Percentiles rank a stretch among this genome's conserved stretches.
Evolutionary conservation across 768 basidiomycete species (phyloP).

Genomic region (Rhizopogon salebrosus): DNA sequence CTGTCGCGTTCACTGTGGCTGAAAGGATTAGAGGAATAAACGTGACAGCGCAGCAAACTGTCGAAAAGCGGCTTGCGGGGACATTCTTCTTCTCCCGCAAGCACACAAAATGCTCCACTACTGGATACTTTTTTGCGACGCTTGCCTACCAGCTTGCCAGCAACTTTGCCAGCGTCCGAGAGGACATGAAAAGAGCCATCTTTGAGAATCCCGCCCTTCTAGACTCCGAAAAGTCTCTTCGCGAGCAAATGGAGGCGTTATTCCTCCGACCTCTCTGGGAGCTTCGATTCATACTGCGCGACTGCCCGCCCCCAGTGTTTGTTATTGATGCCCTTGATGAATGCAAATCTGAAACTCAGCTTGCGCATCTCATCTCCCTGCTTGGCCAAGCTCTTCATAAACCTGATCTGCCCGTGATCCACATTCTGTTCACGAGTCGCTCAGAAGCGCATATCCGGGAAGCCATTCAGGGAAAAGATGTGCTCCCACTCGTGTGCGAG

Average conservation of each 20-base stretch:
- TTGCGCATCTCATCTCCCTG: too few relatives aligned
- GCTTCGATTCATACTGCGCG: not conserved
- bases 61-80: too few relatives aligned
- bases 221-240: not conserved
- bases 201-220: not conserved
- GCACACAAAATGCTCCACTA: not conserved
- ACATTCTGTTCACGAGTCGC: too few relatives aligned
- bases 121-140: not conserved
- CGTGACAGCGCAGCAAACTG: not conserved
- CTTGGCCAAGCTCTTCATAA: too few relatives aligned
- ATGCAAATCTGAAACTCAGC: too few relatives aligned
- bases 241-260: not conserved
- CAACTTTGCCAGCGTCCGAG: not conserved
- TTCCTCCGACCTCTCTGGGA: not conserved
- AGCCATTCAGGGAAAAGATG: too few relatives aligned
- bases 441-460: too few relatives aligned
- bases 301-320: not conserved
- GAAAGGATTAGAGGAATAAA: not conserved
- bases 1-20: not conserved
- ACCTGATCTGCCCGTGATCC: too few relatives aligned
- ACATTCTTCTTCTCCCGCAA: too few relatives aligned
- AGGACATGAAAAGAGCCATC: not conserved
- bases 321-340: too few relatives aligned
- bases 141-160: not conserved
- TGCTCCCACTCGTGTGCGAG: not conserved